Base-by-base conservation (phyloP, 768 basidiomycete genomes). In the Trametes coccinea region DNA sequence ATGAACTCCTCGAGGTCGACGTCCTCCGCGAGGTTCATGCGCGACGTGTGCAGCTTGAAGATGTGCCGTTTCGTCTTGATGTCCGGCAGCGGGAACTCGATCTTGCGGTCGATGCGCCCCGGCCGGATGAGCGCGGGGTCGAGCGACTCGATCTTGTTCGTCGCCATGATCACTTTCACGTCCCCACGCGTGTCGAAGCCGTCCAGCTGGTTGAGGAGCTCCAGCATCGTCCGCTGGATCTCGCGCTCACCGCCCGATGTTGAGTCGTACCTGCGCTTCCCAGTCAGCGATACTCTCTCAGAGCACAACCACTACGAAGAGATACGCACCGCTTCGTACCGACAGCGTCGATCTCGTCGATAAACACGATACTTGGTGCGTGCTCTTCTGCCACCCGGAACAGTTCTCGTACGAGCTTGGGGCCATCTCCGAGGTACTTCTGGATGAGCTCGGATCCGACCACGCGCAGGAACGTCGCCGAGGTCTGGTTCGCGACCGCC, bases 121-220 rank as follows among this genome's bases (percentile, higher is more conserved):
- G 97, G 97, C 53, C 97, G 92, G 70, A 99, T 97, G 62, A 99
- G 87, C 16, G 97, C 97, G 56, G 97, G 97, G 75, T 99, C 97
- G 31, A 99, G 84, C 3, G 93, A 88, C 73, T 98, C 96, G 69
- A 99, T 99, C 77, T 84, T 88, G 78, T 99, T 99, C 5, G 97
- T 99, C 11, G 97, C 97, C 97, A 98, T 98, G 74, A 99, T 98
- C 67, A 99, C 96, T 77, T 98, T 99, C 60, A 99, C 95, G 72
- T 98, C 97, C n/a, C 96, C 96, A 58, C 95, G 88, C 5, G 95
- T 95, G 72, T 99, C 97, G 75, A 99, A 98, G n/a, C 97, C 97
- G 69, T 99, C 97, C 43, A 99, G 82, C 76, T 99, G 97, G 73
- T 99, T 99, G 53, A 99, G 84, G 51, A 99, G 82, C 74, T 99